Evolutionary conservation across 441 rosid species (phyloP), one percentile per base, ranked within the genome.

Genomic region (Raphanus hybrid): DNA sequence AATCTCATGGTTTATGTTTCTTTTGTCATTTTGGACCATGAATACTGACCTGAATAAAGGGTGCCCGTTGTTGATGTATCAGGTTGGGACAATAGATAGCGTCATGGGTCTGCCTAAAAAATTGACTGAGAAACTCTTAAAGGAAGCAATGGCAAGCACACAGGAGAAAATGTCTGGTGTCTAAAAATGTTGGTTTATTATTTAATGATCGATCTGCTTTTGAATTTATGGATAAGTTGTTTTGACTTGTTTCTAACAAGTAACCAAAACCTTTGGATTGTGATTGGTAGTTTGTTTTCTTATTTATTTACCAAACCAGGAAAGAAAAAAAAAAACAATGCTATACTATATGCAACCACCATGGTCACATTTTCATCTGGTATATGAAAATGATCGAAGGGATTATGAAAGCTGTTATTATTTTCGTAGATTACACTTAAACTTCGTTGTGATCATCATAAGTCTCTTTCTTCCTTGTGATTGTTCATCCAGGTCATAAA

Each of bases 401-500:
- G 39, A 35, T 35, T 35, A 35, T 23, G 26, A 23, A 23, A 23
- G 34, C 4, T 39, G 43, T 39, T 39, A 39, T 39, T 8, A 35
- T 35, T 35, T 35, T 35, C 39, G 26, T 23, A 23, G 26, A 23
- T 23, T 23, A 23, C 26, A 23, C 26, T 23, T 23, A 23, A 23
- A 23, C 26, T 23, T 23, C 26, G 26, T 23, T 23, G 26, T 23
- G 26, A 23, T 41, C 16, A 59, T 12, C 64, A 61, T 7, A 2
- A 48, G 54, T 48, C 54, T n/a, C n/a, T 61, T 29, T 29, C 39
- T 0, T 62, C 67, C 18, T 67, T 78, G 50, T 78, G 81, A 18
- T 78, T 78, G 0, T 65, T 60, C 15, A 78, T 67, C 81, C 81
- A 78, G 54, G 39, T 9, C 69, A 32, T 66, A 78, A 78, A 72